Evolutionary conservation across 768 basidiomycete genomes (phyloP).

Genomic region (Xerocomus spinulosus): DNA sequence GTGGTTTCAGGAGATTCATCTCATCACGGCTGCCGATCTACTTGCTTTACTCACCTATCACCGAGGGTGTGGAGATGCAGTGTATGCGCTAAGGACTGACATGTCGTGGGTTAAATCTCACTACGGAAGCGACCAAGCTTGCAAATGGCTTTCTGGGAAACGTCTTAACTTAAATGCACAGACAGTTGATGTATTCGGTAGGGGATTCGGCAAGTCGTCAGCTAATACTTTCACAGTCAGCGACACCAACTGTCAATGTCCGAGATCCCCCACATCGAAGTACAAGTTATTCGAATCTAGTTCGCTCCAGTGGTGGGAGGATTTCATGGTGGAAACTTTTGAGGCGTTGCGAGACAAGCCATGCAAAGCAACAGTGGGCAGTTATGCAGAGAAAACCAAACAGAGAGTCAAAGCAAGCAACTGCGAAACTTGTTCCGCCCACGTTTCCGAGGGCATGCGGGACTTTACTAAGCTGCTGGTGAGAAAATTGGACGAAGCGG

Average conservation of each 20-base stretch:
- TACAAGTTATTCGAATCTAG: not conserved
- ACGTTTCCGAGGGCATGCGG: constrained; percentile 9
- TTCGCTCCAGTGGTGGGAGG: constrained; percentile 20
- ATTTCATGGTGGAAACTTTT: constrained; percentile 15
- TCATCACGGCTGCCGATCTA: constrained; percentile 25
- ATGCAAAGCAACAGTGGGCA: constrained; percentile 8
- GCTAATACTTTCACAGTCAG: not conserved
- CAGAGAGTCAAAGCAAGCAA: not conserved
- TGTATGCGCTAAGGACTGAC: constrained; percentile 1
- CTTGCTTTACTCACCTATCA: constrained; percentile 24
- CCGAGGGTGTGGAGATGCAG: constrained; percentile 9
- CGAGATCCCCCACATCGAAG: not conserved
- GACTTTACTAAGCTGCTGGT: constrained; percentile 12
- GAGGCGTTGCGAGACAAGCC: constrained; percentile 15
- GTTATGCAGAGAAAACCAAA: not conserved
- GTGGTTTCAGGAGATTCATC: constrained; percentile 24
- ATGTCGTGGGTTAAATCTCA: constrained; percentile 15
- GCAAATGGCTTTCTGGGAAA: constrained; percentile 7
- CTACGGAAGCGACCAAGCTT: constrained; percentile 1
- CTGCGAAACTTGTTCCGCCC: constrained; percentile 3
- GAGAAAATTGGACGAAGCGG: constrained; percentile 7
- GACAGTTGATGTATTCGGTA: no score
- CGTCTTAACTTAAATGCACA: no score
- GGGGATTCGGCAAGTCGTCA: no score
- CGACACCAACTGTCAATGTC: not conserved